Percentiles rank a stretch among this genome's conserved stretches.
Conservation (phyloP, 2,329 filamentous ascomycete species). For the Colletotrichum australisinense region DNA sequence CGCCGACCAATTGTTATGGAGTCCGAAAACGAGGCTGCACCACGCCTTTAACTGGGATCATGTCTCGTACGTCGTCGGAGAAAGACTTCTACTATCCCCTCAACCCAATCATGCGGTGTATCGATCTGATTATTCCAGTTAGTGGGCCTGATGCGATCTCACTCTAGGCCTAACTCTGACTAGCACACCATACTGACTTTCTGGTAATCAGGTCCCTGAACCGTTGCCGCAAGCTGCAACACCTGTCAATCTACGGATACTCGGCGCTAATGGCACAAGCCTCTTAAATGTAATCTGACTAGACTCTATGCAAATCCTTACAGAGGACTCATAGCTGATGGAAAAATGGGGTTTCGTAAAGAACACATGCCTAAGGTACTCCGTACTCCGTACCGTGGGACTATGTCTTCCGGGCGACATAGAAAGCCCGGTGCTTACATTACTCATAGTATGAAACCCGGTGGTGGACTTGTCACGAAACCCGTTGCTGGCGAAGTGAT, state of each 20-base stretch:
- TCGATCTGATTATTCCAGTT: background rate
- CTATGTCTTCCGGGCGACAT: too few species aligned
- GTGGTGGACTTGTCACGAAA: background rate
- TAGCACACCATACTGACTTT: background rate
- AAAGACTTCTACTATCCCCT: background rate
- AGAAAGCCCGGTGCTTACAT: too few species aligned
- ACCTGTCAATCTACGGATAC: background rate
- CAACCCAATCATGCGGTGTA: background rate
- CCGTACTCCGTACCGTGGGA: too few species aligned
- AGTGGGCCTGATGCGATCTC: background rate
- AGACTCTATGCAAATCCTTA: background rate
- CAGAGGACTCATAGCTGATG: background rate
- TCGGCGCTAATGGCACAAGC: background rate
- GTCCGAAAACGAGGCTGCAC: conserved; percentile 21
- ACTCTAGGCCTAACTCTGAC: background rate
- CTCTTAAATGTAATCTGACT: background rate
- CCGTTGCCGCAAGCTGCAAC: background rate
- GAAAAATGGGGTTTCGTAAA: background rate
- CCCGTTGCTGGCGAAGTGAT: background rate
- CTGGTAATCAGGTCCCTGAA: background rate
- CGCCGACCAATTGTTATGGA: background rate
- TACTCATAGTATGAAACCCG: too few species aligned
- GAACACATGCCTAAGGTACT: too few species aligned
- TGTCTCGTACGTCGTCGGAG: background rate
- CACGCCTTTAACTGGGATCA: background rate